Evolutionary conservation across 139 green algal genomes (phyloP).

Genomic region (Closterium sp.): DNA sequence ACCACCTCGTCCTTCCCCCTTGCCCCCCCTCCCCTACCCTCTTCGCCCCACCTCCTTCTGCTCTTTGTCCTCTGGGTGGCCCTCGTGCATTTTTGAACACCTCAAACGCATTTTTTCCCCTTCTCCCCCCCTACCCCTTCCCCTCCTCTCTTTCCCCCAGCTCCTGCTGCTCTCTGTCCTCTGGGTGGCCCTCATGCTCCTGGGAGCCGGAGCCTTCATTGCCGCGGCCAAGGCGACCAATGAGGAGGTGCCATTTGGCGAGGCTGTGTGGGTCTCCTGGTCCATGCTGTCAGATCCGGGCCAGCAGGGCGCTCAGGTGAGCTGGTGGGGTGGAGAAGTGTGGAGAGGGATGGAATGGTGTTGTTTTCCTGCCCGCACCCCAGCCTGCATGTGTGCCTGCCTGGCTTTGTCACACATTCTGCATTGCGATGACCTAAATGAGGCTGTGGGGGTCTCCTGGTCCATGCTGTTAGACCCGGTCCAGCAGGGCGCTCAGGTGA

Average conservation of each 20-base stretch:
- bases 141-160: too few relatives aligned
- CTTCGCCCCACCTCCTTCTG: neutral
- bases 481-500: too few relatives aligned
- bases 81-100: too few relatives aligned
- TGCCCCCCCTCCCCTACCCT: neutral
- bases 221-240: neutral
- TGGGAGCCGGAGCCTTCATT: neutral
- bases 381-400: too few relatives aligned
- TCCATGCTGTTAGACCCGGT: too few relatives aligned
- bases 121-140: too few relatives aligned
- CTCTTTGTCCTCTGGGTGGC: too few relatives aligned
- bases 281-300: neutral
- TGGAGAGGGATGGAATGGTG: too few relatives aligned
- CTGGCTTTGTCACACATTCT: neutral
- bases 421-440: neutral
- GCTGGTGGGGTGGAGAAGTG: neutral
- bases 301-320: neutral
- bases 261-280: neutral
- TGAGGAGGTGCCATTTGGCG: neutral
- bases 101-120: too few relatives aligned
- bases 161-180: neutral
- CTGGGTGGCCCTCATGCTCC: neutral
- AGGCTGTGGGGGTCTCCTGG: neutral
- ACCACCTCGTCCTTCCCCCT: neutral
- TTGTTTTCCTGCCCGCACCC: too few relatives aligned